Conservation (phyloP, 1,139 yeast species). For the Candida frijolesensis region DNA sequence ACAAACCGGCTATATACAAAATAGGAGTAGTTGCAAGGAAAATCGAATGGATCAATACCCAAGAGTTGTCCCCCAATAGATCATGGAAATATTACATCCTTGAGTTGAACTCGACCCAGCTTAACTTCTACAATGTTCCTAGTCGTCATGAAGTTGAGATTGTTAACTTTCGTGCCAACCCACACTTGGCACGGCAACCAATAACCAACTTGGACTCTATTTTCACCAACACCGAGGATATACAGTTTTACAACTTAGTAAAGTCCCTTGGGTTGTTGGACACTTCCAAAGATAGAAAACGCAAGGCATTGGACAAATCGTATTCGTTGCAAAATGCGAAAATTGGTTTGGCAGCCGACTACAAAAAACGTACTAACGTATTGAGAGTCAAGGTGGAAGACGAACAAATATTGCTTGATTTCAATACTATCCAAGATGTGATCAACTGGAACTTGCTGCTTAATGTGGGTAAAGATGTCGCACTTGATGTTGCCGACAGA, state of each 20-base stretch:
- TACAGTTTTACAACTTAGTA: slow-evolving; percentile 38
- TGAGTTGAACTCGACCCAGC: slow-evolving; percentile 75
- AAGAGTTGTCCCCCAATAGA: slow-evolving; percentile 59
- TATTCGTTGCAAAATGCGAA: slow-evolving; percentile 72
- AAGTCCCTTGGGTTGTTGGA: slow-evolving; percentile 28
- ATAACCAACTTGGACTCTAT: slow-evolving; percentile 20
- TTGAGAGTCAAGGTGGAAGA: slow-evolving; percentile 65
- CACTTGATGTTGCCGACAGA: slow-evolving; percentile 61
- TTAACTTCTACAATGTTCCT: slow-evolving; percentile 59
- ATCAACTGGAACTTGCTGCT: slow-evolving; percentile 67
- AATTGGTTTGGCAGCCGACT: slow-evolving; percentile 71
- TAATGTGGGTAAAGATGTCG: slow-evolving; percentile 62
- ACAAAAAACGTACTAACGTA: slow-evolving; percentile 59
- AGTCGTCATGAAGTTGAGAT: slow-evolving; percentile 33
- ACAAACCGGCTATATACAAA: slow-evolving; percentile 61
- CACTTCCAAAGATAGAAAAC: slow-evolving; percentile 16
- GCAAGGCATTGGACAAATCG: slow-evolving; percentile 43
- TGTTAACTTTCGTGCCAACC: slow-evolving; percentile 21
- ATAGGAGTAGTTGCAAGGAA: slow-evolving; percentile 56
- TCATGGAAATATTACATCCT: slow-evolving; percentile 65
- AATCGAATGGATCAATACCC: slow-evolving; percentile 68
- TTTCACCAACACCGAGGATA: slow-evolving; percentile 38
- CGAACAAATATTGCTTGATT: slow-evolving; percentile 65
- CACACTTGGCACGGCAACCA: slow-evolving; percentile 18
- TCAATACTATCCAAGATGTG: slow-evolving; percentile 56